Evolutionary conservation across 176 grass and related monocot genomes (phyloP).

Genomic region (Saccharum spontaneum): DNA sequence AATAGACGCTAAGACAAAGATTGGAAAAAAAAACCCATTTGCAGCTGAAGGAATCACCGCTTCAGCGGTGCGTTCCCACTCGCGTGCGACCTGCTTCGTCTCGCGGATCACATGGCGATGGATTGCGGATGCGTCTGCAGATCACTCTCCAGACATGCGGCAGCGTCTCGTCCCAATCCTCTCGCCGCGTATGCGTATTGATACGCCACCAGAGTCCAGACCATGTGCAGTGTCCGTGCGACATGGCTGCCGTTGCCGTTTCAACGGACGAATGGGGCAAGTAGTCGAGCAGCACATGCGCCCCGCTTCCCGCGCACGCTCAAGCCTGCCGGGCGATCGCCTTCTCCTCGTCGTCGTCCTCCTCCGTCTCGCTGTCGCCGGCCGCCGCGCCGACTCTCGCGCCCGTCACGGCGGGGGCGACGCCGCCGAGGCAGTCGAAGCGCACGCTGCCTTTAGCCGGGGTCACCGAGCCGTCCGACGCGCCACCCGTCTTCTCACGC

Average conservation of each 20-base stretch:
- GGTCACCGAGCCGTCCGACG: background rate
- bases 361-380: constrained; percentile 37
- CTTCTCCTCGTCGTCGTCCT: constrained; percentile 54
- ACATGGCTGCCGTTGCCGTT: background rate
- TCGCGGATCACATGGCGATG: background rate
- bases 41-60: background rate
- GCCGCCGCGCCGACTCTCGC: constrained; percentile 36
- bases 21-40: background rate
- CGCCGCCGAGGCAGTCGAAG: constrained; percentile 68
- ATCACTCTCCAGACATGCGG: background rate
- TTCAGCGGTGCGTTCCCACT: background rate
- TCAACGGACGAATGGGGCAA: background rate
- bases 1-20: background rate
- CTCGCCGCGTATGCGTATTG: background rate
- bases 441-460: constrained; percentile 36
- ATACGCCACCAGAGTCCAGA: background rate
- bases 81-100: background rate
- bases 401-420: background rate
- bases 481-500: constrained; percentile 13
- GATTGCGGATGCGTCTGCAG: background rate
- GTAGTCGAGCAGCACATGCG: background rate
- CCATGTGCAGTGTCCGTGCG: background rate
- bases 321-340: constrained; percentile 46
- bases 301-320: background rate
- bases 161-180: constrained; percentile 1